These are phyloP conservation scores for Brassica carinata DNA, from an alignment of 345 rosid species.

Conservation along the genomic window DNA sequence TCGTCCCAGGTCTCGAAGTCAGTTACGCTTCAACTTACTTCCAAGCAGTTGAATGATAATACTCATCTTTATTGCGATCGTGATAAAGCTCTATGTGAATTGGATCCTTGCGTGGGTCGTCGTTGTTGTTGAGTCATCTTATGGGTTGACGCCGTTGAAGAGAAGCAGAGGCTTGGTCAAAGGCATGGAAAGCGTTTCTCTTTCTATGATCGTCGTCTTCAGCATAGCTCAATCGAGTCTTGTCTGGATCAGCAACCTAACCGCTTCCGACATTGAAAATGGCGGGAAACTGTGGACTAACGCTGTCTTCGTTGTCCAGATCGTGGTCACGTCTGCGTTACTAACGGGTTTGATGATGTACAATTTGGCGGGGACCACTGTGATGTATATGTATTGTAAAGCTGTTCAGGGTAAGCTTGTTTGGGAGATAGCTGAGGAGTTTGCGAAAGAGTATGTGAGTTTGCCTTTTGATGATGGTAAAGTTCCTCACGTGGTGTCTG, in stretches of 20 bases:
- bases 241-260: constrained; percentile 32
- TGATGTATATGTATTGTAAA: constrained; percentile 70
- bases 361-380: constrained; percentile 52
- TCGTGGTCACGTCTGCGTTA: constrained; percentile 49
- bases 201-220: constrained; percentile 44
- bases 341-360: constrained; percentile 43
- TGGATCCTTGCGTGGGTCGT: constrained; percentile 57
- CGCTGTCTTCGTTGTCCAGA: constrained; percentile 47
- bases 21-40: constrained; percentile 45
- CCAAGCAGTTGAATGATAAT: constrained; percentile 3
- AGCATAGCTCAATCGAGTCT: constrained; percentile 31
- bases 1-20: constrained; percentile 29
- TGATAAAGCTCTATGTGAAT: constrained; percentile 44
- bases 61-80: constrained; percentile 15
- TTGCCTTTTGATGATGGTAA: constrained; percentile 78
- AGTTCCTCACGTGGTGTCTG: constrained; percentile 66
- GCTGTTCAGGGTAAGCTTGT: constrained; percentile 74
- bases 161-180: constrained; percentile 54
- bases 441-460: constrained; percentile 59
- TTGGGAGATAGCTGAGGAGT: constrained; percentile 71
- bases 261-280: constrained; percentile 9
- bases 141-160: constrained; percentile 67
- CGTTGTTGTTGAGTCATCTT: constrained; percentile 67
- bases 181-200: constrained; percentile 54
- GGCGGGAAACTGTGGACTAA: constrained; percentile 44